Conservation (phyloP, 2,329 filamentous ascomycete genomes). For the Daldinia sp. region DNA sequence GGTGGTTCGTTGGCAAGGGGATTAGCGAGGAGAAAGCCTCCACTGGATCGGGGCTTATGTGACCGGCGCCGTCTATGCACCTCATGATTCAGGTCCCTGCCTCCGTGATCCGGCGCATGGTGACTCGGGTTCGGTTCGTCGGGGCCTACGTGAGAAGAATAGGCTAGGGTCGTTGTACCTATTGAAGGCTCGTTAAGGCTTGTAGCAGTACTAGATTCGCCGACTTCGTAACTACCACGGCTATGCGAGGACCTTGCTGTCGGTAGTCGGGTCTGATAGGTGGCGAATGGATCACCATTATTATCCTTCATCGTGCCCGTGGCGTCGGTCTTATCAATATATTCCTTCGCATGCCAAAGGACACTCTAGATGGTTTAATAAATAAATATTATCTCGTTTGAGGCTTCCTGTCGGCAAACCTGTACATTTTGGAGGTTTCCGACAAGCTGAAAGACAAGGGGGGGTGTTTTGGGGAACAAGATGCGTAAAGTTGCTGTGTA, state of each 20-base stretch:
- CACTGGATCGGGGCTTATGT: constrained; percentile 56
- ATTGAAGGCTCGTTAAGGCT: constrained; percentile 41
- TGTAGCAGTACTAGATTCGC: constrained; percentile 54
- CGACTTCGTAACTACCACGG: constrained; percentile 53
- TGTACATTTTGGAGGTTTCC: constrained; percentile 22
- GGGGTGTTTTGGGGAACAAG: constrained; percentile 6
- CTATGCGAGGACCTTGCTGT: constrained; percentile 46
- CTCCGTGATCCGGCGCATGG: constrained; percentile 29
- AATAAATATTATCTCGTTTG: constrained; percentile 23
- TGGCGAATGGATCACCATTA: constrained; percentile 42
- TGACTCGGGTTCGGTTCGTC: constrained; percentile 28
- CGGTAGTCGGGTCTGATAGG: constrained; percentile 40
- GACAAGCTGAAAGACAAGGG: constrained; percentile 1
- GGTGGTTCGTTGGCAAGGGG: constrained; percentile 46
- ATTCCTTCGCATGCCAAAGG: constrained; percentile 23
- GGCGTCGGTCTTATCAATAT: constrained; percentile 13
- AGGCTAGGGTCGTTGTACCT: constrained; percentile 29
- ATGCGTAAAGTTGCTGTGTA: constrained; percentile 13
- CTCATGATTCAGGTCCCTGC: constrained; percentile 34
- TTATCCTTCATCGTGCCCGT: constrained; percentile 47
- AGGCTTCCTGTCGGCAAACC: constrained; percentile 3
- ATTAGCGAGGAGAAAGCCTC: constrained; percentile 62
- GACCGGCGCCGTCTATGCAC: constrained; percentile 42
- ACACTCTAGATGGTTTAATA: constrained; percentile 5
- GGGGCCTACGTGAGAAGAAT: constrained; percentile 29